A percentile compares a stretch with the other conserved stretches of the same genome.
Conservation (phyloP, 1,284 basidiomycete species). For the Stygiomarasmius scandens region DNA sequence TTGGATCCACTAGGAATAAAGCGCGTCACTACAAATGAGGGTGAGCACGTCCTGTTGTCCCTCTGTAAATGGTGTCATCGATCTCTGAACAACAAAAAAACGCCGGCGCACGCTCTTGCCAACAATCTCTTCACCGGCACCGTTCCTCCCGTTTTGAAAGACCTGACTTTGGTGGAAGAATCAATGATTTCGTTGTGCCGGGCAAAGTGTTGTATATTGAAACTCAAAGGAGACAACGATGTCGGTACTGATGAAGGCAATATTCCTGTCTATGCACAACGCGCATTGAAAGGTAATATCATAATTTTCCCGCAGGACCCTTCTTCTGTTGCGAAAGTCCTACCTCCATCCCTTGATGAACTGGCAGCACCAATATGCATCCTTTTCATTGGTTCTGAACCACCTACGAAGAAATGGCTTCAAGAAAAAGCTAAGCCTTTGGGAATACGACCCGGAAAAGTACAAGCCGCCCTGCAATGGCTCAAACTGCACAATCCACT, state of each 20-base stretch:
- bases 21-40: too few species aligned
- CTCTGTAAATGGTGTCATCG: too few species aligned
- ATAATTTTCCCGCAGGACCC: slow-evolving; percentile 39
- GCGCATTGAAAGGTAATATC: slow-evolving; percentile 35
- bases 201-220: slow-evolving; percentile 28
- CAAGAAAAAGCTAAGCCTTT: slow-evolving; percentile 30
- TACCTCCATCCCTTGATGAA: slow-evolving; percentile 36
- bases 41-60: too few species aligned
- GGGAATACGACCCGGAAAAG: neutral
- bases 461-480: slow-evolving; percentile 31
- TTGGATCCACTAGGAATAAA: too few species aligned
- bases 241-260: neutral
- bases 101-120: slow-evolving; percentile 19
- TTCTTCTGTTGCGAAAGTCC: slow-evolving; percentile 20
- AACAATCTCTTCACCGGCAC: slow-evolving; percentile 28
- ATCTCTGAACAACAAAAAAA: too few species aligned
- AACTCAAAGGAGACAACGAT: slow-evolving; percentile 21
- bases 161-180: slow-evolving; percentile 33
- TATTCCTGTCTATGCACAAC: too few species aligned
- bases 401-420: slow-evolving; percentile 34
- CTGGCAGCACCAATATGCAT: slow-evolving; percentile 34
- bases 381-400: slow-evolving; percentile 35
- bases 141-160: slow-evolving; percentile 27
- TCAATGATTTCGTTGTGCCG: slow-evolving; percentile 30
- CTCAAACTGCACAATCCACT: slow-evolving; percentile 33